A percentile compares a stretch with the other conserved stretches of the same genome.
Conservation (phyloP, 2,329 filamentous ascomycete genomes). For the Calonectria crousiana region DNA sequence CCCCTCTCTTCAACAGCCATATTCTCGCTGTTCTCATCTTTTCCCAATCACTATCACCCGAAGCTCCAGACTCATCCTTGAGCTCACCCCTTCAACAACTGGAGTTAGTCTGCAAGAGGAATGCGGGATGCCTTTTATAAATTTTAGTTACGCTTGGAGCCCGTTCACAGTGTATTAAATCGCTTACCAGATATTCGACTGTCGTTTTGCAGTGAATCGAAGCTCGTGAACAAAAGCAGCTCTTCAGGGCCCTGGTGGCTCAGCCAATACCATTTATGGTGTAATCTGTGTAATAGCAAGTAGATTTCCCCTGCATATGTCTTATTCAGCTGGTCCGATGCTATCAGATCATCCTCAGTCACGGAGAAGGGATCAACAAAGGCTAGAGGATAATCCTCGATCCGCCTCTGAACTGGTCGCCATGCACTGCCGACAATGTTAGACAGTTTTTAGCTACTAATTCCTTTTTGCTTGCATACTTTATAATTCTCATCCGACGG, state of each 20-base stretch:
- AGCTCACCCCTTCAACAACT: background rate
- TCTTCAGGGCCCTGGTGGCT: background rate
- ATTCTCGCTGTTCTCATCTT: background rate
- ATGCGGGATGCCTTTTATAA: background rate
- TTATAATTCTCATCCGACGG: background rate
- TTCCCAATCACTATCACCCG: background rate
- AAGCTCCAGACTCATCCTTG: background rate
- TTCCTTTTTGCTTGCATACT: background rate
- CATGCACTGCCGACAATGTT: background rate
- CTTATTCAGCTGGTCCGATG: background rate
- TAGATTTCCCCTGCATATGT: background rate
- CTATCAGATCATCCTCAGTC: background rate
- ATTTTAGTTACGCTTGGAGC: background rate
- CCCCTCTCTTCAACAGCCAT: background rate
- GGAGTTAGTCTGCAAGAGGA: background rate
- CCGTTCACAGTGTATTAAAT: background rate
- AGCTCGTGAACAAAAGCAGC: background rate
- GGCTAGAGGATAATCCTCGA: background rate
- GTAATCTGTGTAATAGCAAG: background rate
- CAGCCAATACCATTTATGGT: background rate
- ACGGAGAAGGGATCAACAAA: background rate
- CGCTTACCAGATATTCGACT: background rate
- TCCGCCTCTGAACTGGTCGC: background rate
- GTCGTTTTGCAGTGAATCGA: background rate
- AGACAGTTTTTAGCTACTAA: background rate